These are phyloP conservation scores for Mrakia frigida DNA, from an alignment of 768 basidiomycete species.

Conservation along the genomic window DNA sequence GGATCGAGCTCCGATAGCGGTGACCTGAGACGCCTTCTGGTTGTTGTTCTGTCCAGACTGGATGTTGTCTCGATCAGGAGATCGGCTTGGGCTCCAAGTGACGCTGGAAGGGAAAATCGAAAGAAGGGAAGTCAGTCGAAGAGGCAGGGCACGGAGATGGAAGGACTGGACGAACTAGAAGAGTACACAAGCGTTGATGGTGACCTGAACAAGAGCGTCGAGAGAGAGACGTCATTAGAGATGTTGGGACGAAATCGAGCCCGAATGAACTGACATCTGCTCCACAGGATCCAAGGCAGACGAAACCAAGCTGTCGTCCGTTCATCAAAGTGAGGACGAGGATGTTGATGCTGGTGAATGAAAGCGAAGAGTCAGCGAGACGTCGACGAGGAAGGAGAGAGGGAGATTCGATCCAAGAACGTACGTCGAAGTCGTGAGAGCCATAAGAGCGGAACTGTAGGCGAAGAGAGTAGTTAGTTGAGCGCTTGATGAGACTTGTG, in stretches of 20 bases:
- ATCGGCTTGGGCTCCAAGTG: neutral
- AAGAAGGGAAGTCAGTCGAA: neutral
- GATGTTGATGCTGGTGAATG: constrained; percentile 31
- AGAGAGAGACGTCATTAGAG: neutral
- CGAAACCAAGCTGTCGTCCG: constrained; percentile 37
- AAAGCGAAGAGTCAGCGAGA: neutral
- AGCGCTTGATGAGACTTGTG: neutral
- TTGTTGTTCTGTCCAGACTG: neutral
- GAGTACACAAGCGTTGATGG: constrained; percentile 51
- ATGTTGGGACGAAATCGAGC: too few species aligned
- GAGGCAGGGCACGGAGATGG: neutral
- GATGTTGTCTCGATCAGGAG: constrained; percentile 7
- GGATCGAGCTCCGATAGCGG: constrained; percentile 1
- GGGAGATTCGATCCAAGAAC: too few species aligned
- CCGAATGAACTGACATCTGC: constrained; percentile 41
- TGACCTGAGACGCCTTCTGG: constrained; percentile 4
- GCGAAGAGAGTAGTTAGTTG: neutral
- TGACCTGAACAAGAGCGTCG: constrained; percentile 14
- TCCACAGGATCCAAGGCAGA: constrained; percentile 34
- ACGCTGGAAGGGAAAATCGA: neutral
- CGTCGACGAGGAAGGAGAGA: neutral
- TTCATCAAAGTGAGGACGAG: constrained; percentile 36
- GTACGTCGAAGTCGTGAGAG: constrained; percentile 35
- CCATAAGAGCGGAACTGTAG: constrained; percentile 22
- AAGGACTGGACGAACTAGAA: constrained; percentile 49